Evolutionary conservation across 2,329 filamentous ascomycete species (phyloP).

Genomic region (Trichoderma harzianum): DNA sequence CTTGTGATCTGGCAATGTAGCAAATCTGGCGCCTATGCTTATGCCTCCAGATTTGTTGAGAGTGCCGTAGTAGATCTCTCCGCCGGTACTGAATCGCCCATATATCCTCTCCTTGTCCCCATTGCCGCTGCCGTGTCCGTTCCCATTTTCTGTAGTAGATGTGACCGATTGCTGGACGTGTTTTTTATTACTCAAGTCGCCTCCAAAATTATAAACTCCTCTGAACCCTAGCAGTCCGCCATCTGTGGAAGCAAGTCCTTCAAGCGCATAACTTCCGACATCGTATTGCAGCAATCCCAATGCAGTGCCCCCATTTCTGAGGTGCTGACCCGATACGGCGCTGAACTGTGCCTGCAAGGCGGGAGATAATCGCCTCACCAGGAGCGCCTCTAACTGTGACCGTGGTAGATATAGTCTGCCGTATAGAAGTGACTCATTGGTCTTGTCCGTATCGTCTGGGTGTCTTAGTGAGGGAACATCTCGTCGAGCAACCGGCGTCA

Average conservation of each 20-base stretch:
- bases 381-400: constrained; percentile 81
- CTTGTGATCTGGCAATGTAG: constrained; percentile 73
- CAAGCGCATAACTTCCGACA: constrained; percentile 79
- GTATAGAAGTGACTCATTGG: constrained; percentile 62
- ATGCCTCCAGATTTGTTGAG: constrained; percentile 92
- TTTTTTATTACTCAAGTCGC: constrained; percentile 48
- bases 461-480: constrained; percentile 21
- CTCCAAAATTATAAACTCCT: constrained; percentile 92
- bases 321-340: constrained; percentile 67
- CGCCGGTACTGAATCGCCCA: constrained; percentile 85
- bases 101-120: constrained; percentile 59
- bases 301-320: constrained; percentile 73
- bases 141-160: constrained; percentile 20
- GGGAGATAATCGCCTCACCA: constrained; percentile 73
- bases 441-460: constrained; percentile 29
- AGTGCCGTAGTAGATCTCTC: constrained; percentile 91
- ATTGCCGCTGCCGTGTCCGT: constrained; percentile 26
- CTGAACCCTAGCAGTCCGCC: constrained; percentile 83
- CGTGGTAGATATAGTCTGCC: constrained; percentile 78
- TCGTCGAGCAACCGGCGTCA: constrained; percentile 56
- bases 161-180: neutral
- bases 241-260: constrained; percentile 89
- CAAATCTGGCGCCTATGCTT: constrained; percentile 84
- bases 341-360: constrained; percentile 77
- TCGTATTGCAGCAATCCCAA: constrained; percentile 77